Evolutionary conservation across 768 basidiomycete genomes (phyloP).

Genomic region (Phaeolepiota aurea): DNA sequence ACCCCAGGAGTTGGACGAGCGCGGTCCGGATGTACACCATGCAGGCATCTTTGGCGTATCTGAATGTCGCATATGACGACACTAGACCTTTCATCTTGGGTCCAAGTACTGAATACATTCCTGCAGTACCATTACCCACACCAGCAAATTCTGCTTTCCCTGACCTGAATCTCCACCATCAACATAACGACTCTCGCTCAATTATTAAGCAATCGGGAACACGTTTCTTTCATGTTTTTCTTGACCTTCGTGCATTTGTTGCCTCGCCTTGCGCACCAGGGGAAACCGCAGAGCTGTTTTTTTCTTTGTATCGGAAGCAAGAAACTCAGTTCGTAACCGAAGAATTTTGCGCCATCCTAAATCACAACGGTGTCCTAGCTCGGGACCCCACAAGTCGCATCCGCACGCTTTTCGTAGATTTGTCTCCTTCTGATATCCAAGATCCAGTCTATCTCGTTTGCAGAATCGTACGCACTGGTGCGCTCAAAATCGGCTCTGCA

Average conservation of each 20-base stretch:
- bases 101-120: constrained; percentile 37
- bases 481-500: constrained; percentile 63
- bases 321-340: constrained; percentile 87
- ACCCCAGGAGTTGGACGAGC: constrained; percentile 79
- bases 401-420: constrained; percentile 83
- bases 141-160: constrained; percentile 69
- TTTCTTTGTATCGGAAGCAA: constrained; percentile 84
- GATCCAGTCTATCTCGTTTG: constrained; percentile 88
- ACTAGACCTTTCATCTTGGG: constrained; percentile 32
- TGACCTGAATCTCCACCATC: constrained; percentile 39
- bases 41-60: constrained; percentile 78
- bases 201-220: constrained; percentile 33
- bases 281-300: constrained; percentile 89
- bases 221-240: constrained; percentile 83
- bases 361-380: constrained; percentile 85
- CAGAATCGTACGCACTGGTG: constrained; percentile 81
- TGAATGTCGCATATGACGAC: constrained; percentile 43
- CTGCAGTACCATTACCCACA: constrained; percentile 41
- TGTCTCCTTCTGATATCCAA: constrained; percentile 79
- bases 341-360: constrained; percentile 83
- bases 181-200: constrained; percentile 18
- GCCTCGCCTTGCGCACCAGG: constrained; percentile 86
- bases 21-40: constrained; percentile 88
- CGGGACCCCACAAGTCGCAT: constrained; percentile 69
- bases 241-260: constrained; percentile 89